These are phyloP conservation scores for Stipa capillata DNA, from an alignment of 176 grass and related monocot species.

Conservation along the genomic window DNA sequence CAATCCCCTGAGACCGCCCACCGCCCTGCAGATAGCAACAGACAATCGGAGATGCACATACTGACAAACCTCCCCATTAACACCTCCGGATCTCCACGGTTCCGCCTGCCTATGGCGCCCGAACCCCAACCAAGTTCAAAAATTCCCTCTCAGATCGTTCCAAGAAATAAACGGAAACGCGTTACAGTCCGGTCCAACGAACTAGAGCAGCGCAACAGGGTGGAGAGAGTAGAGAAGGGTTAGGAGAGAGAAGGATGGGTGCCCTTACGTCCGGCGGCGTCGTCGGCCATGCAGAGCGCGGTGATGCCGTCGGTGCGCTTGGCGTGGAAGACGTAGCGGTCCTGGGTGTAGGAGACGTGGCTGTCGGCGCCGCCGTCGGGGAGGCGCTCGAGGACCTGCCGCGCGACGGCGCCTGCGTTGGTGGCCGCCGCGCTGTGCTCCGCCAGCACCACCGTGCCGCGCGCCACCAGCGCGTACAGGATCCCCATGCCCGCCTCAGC, in stretches of 20 bases:
- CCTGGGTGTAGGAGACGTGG: conserved; percentile 98
- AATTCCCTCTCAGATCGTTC: not conserved
- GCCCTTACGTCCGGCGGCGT: conserved; percentile 57
- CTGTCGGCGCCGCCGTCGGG: conserved; percentile 55
- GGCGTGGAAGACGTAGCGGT: conserved; percentile 88
- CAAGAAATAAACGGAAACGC: not conserved
- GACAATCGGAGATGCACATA: not conserved
- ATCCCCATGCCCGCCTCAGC: conserved; percentile 54
- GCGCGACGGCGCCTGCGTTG: conserved; percentile 77
- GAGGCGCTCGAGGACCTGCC: conserved; percentile 87
- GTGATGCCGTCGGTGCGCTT: conserved; percentile 97
- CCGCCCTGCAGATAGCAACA: not conserved
- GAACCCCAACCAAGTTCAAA: not conserved
- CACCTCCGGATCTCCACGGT: conserved; percentile 15
- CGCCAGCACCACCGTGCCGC: conserved; percentile 72
- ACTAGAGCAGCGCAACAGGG: not conserved
- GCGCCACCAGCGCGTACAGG: conserved; percentile 81
- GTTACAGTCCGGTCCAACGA: not conserved
- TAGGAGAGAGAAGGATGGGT: fast-evolving
- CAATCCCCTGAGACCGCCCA: conserved; percentile 11
- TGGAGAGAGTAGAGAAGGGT: fast-evolving
- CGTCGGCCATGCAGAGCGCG: conserved; percentile 98
- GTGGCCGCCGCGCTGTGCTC: conserved; percentile 64
- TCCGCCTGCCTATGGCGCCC: not conserved
- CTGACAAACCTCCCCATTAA: conserved; percentile 9